Base-by-base conservation (phyloP, 2,329 filamentous ascomycete species). In the Orbilia quercus region DNA sequence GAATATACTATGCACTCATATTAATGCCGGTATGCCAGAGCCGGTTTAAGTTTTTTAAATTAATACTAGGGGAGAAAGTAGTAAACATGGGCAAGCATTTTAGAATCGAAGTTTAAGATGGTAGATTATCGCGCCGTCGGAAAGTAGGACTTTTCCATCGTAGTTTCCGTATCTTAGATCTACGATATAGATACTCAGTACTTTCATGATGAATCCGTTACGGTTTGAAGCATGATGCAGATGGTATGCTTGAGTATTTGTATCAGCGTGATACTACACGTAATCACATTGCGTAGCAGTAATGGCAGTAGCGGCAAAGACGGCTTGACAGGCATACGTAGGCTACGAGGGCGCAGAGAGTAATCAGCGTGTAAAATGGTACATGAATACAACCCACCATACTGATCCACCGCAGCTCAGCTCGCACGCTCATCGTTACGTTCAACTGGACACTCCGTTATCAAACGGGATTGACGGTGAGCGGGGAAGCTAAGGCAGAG, bases 301-400 rank as follows among this genome's bases (percentile, higher is more conserved):
- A 16, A 31, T 31, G 9, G 9, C 12, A n/a, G n/a, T 1, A n/a
- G n/a, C 54, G 40, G 31, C 44, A 47, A 65, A 42, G 16, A 42
- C 14, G 31, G 22, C 4, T n/a, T 18, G 23, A 28, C 38, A 48
- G 47, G 44, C 53, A 58, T 66, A 66, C 62, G 62, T 66, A 66
- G 16, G 51, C 62, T 42, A 40, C 31, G 25, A 38, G 22, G 63
- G 63, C 63, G 54, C 63, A 67, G 54, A n/a, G n/a, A n/a, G n/a
- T n/a, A n/a, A 28, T 36, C 4, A 50, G 42, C 22, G 57, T 54
- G 47, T 7, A 22, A 47, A 20, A 47, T 2, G 22, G 22, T 5
- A 4, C 5, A 31, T 9, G 9, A 12, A 5, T 40, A 40, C 36
- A 16, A 40, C 14, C 6, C 28, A 31, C 28, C 28, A n/a, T n/a